A percentile compares a stretch with the other conserved stretches of the same genome.
Conservation (phyloP, 495 filamentous ascomycete genomes). For the Parachaetomium inaequale region DNA sequence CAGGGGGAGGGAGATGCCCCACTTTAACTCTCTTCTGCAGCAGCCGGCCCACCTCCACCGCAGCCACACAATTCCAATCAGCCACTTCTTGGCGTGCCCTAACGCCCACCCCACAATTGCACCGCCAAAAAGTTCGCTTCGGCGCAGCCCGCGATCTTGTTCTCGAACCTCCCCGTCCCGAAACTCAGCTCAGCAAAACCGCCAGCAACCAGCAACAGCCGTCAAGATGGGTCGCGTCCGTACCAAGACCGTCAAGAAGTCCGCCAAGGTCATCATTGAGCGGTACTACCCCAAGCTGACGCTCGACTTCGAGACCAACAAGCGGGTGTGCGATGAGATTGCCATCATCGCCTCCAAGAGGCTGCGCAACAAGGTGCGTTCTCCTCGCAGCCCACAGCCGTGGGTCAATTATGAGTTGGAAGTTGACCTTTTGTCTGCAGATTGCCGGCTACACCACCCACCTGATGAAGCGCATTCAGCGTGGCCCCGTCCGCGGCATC, state of each 20-base stretch:
- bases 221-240: conserved; percentile 95
- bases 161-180: conserved; percentile 11
- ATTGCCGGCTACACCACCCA: conserved; percentile 99
- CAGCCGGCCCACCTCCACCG: too few species aligned
- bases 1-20: neutral
- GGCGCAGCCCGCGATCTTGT: conserved; percentile 1
- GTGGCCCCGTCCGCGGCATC: conserved; percentile 98
- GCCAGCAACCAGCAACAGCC: conserved; percentile 35
- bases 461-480: conserved; percentile 97
- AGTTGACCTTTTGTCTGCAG: conserved; percentile 43
- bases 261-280: conserved; percentile 99
- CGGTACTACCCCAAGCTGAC: conserved; percentile 97
- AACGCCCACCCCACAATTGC: conserved; percentile 20
- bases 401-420: neutral
- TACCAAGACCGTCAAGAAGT: conserved; percentile 99
- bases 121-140: conserved; percentile 12
- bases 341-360: conserved; percentile 98
- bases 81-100: conserved; percentile 16
- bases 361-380: conserved; percentile 88
- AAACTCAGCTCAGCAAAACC: conserved; percentile 31
- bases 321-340: conserved; percentile 99
- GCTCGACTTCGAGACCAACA: conserved; percentile 99
- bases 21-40: neutral
- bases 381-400: neutral
- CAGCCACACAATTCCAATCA: neutral